Conservation (phyloP, 1,284 basidiomycete genomes). For the Heterobasidion irregulare region DNA sequence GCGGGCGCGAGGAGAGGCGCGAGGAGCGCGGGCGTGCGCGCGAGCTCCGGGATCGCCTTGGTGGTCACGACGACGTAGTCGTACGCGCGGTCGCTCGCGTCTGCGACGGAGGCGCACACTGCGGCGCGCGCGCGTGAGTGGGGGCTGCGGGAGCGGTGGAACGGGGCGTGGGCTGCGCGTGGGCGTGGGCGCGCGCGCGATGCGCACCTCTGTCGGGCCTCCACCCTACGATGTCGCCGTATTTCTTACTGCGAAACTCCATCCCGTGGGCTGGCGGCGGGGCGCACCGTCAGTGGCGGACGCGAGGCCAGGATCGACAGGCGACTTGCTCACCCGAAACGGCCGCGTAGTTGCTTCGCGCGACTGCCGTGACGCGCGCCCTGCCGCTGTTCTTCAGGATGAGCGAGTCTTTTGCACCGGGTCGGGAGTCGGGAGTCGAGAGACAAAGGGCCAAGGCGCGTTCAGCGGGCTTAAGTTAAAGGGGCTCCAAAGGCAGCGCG, state of each 20-base stretch:
- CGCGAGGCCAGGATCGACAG: too few species aligned
- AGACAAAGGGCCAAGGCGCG: background rate
- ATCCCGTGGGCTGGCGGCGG: slow-evolving; percentile 37
- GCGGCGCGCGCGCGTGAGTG: slow-evolving; percentile 4
- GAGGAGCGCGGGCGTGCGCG: slow-evolving; percentile 49
- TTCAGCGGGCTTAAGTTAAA: too few species aligned
- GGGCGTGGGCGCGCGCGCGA: background rate
- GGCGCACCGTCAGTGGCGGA: background rate
- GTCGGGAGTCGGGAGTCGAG: background rate
- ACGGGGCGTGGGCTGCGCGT: too few species aligned
- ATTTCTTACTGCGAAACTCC: slow-evolving; percentile 49
- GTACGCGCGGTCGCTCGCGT: slow-evolving; percentile 55
- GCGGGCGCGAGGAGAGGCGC: slow-evolving; percentile 44
- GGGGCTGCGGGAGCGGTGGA: too few species aligned
- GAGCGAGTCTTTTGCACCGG: slow-evolving; percentile 39
- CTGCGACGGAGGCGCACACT: slow-evolving; percentile 49
- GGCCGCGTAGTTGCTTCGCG: slow-evolving; percentile 62
- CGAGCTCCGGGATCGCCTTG: slow-evolving; percentile 67
- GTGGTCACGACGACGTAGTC: slow-evolving; percentile 63
- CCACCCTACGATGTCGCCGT: slow-evolving; percentile 51
- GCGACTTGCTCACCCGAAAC: slow-evolving; percentile 42
- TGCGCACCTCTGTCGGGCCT: slow-evolving; percentile 51
- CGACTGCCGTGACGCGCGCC: slow-evolving; percentile 66
- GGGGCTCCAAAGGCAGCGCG: too few species aligned
- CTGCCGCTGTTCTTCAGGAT: slow-evolving; percentile 54